Evolutionary conservation across 2,329 filamentous ascomycete genomes (phyloP).

Genomic region (Fusarium sp.): DNA sequence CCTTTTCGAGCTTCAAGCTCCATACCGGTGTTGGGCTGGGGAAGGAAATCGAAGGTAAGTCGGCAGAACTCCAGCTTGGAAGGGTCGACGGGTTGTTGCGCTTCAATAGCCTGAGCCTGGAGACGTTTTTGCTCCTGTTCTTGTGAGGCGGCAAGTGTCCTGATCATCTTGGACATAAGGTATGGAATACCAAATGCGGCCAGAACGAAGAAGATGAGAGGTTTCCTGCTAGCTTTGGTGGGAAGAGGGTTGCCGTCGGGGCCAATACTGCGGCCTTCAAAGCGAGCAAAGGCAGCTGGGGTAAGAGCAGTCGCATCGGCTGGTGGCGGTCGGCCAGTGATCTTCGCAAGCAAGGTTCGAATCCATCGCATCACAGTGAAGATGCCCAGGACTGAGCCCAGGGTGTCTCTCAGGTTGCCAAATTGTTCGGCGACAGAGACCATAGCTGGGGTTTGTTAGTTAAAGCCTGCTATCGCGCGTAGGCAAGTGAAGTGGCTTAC

Average conservation of each 20-base stretch:
- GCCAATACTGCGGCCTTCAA: conserved; percentile 76
- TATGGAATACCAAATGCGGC: conserved; percentile 97
- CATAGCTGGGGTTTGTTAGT: conserved; percentile 75
- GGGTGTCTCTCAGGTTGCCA: conserved; percentile 89
- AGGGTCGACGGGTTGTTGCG: conserved; percentile 77
- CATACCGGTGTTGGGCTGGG: conserved; percentile 77
- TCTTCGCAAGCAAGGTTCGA: conserved; percentile 88
- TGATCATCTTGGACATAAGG: conserved; percentile 96
- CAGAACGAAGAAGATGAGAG: conserved; percentile 93
- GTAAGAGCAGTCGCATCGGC: conserved; percentile 89
- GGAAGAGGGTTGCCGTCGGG: conserved; percentile 74
- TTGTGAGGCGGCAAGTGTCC: conserved; percentile 82
- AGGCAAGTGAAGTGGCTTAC: conserved; percentile 64
- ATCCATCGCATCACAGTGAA: conserved; percentile 97
- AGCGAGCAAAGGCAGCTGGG: conserved; percentile 89
- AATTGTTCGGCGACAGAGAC: conserved; percentile 98
- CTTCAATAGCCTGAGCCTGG: conserved; percentile 64
- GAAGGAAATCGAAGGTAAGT: conserved; percentile 92
- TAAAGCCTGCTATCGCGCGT: background rate
- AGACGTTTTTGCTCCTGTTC: conserved; percentile 81
- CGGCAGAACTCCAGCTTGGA: conserved; percentile 97
- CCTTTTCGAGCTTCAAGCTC: conserved; percentile 95
- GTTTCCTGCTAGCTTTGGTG: conserved; percentile 88
- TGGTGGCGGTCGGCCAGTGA: conserved; percentile 91
- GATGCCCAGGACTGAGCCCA: conserved; percentile 93